Conservation (phyloP, 1,284 basidiomycete species). For the Ustilago cynodontis region DNA sequence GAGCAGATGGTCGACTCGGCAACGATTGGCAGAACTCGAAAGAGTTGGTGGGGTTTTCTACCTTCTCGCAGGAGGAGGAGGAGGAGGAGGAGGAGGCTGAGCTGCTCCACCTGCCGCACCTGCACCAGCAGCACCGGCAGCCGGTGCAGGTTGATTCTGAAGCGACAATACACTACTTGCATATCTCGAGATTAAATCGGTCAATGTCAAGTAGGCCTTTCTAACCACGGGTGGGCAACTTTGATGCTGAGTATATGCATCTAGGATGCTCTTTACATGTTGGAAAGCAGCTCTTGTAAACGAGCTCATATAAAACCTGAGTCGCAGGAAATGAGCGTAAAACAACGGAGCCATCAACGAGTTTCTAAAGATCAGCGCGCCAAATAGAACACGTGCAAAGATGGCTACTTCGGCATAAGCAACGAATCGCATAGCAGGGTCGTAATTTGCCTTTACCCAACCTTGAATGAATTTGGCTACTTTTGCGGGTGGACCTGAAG, state of each 20-base stretch:
- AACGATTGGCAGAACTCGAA: too few species aligned
- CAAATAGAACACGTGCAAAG: slow-evolving; percentile 66
- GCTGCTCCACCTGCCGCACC: too few species aligned
- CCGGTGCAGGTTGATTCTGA: slow-evolving; percentile 29
- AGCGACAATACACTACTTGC: slow-evolving; percentile 65
- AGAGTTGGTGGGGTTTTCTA: background rate
- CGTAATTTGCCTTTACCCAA: slow-evolving; percentile 70
- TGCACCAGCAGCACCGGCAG: slow-evolving; percentile 11
- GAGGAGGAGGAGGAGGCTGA: too few species aligned
- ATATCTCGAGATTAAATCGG: slow-evolving; percentile 65
- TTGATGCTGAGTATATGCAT: slow-evolving; percentile 58
- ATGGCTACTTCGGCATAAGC: slow-evolving; percentile 69
- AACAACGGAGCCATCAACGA: slow-evolving; percentile 66
- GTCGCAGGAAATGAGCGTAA: slow-evolving; percentile 67
- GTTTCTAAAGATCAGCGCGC: slow-evolving; percentile 67
- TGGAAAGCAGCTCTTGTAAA: slow-evolving; percentile 68
- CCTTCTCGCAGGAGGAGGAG: too few species aligned
- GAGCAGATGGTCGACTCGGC: too few species aligned
- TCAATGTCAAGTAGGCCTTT: slow-evolving; percentile 65
- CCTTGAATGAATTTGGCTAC: slow-evolving; percentile 65
- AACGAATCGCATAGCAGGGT: slow-evolving; percentile 70
- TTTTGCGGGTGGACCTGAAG: slow-evolving; percentile 55
- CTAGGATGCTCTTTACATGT: slow-evolving; percentile 62
- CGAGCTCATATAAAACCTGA: slow-evolving; percentile 69
- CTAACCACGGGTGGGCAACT: slow-evolving; percentile 65